Base-by-base conservation (phyloP, 2,329 filamentous ascomycete species). In the Penicillium sp. region DNA sequence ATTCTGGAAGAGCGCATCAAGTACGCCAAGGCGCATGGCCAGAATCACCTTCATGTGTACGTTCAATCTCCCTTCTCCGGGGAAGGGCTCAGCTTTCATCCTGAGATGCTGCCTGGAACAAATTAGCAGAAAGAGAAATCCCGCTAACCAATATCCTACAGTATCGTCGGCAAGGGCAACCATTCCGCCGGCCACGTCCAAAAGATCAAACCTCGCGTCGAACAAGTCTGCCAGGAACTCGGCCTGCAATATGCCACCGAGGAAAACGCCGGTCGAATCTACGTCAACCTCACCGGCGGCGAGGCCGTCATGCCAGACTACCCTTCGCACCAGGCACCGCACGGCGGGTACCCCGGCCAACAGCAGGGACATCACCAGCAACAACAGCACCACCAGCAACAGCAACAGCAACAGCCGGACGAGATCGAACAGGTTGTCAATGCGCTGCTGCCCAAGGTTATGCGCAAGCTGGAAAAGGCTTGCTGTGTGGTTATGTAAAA, bases 141-240 rank as follows among this genome's bases (percentile, higher is more conserved):
- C 8, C n/a, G 21, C 39, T 51, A n/a, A 51, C 16, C 3, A 11
- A 1, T 24, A 4, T n/a, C 5, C 3, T 33, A 43, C 55, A 84
- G 81, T 36, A 97, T 99, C 67, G 93, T 97, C 26, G 94, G 94
- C 68, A 96, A 93, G 75, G 94, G 94, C 3, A 94, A 95, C 72
- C 94, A 99, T 77, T 91, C 87, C 47, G 79, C 77, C 9, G 84
- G 87, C 61, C 89, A 94, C 67, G 82, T 97, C 21, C 91, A 96
- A 75, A 97, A 94, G 81, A 87, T 99, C 74, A 97, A 96, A 77
- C 94, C 94, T n/a, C 83, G 90, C 57, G 91, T 97, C 39, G 92
- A 97, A 77, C 83, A 90, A 71, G 81, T 97, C 45, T 96, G 93
- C 74, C 83, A 80, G 45, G 89, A 97, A 71, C 76, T 96, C 40